These are phyloP conservation scores for Litsea cubeba DNA, from an alignment of 164 flowering plant genomes.

Conservation along the genomic window DNA sequence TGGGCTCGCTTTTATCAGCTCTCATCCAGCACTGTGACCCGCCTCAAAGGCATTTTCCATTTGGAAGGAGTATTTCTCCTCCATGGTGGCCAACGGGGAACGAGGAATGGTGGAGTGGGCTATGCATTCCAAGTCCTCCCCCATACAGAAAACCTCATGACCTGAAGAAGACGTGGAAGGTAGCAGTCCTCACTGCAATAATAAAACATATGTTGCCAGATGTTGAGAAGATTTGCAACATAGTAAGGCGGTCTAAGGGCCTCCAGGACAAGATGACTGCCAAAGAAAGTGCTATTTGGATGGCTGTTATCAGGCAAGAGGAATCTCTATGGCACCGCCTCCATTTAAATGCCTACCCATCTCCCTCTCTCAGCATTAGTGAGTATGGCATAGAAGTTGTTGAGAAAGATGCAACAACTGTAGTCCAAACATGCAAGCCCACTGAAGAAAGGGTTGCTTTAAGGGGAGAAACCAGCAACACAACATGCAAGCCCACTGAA, in stretches of 20 bases:
- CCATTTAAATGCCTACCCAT: constrained; percentile 24
- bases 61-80: constrained; percentile 66
- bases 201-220: constrained; percentile 74
- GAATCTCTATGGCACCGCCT: constrained; percentile 42
- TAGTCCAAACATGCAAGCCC: constrained; percentile 27
- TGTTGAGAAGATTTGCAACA: constrained; percentile 60
- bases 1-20: constrained; percentile 65
- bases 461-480: constrained; percentile 27
- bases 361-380: constrained; percentile 21
- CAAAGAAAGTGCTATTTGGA: constrained; percentile 66
- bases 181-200: constrained; percentile 61
- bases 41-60: constrained; percentile 63
- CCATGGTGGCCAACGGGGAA: constrained; percentile 80
- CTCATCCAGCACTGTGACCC: constrained; percentile 82
- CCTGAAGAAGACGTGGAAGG: constrained; percentile 71
- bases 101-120: constrained; percentile 68
- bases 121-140: constrained; percentile 51
- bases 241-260: constrained; percentile 66
- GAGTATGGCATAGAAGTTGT: constrained; percentile 37
- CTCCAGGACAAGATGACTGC: constrained; percentile 77
- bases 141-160: constrained; percentile 85
- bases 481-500: constrained; percentile 23
- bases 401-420: constrained; percentile 28
- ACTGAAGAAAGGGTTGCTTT: constrained; percentile 13
- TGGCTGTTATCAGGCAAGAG: constrained; percentile 55